Conservation (phyloP, 495 filamentous ascomycete genomes). For the Cairneyella variabilis region DNA sequence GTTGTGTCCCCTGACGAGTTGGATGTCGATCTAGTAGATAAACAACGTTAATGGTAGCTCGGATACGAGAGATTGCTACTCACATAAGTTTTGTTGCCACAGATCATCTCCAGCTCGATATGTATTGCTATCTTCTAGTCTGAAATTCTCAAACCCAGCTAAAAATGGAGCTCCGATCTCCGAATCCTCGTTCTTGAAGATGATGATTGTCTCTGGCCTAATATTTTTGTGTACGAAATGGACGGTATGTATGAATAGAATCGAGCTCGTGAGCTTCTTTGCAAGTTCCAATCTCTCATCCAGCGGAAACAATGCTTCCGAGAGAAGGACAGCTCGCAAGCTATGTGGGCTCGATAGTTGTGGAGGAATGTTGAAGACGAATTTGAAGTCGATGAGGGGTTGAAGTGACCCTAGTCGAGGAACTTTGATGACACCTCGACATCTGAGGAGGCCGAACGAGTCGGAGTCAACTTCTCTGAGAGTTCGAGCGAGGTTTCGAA, state of each 20-base stretch:
- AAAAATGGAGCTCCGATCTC: slow-evolving; percentile 23
- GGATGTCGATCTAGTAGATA: slow-evolving; percentile 25
- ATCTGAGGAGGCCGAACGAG: slow-evolving; percentile 46
- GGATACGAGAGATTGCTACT: background rate
- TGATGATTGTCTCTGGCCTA: slow-evolving; percentile 37
- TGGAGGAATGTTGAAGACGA: slow-evolving; percentile 13
- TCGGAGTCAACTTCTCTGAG: slow-evolving; percentile 34
- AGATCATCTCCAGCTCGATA: background rate
- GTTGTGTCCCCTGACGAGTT: slow-evolving; percentile 14
- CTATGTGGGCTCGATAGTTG: slow-evolving; percentile 1
- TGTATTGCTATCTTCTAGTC: slow-evolving; percentile 19
- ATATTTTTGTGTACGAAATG: slow-evolving; percentile 47
- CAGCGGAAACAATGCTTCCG: background rate
- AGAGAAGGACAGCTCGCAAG: slow-evolving; percentile 3
- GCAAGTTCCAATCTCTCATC: slow-evolving; percentile 30
- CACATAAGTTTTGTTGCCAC: slow-evolving; percentile 14
- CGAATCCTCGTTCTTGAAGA: slow-evolving; percentile 23
- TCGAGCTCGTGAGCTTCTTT: slow-evolving; percentile 31
- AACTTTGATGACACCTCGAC: slow-evolving; percentile 35
- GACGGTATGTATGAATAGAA: slow-evolving; percentile 37
- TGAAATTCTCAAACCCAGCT: slow-evolving; percentile 21
- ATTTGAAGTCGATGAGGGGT: slow-evolving; percentile 13
- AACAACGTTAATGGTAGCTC: background rate
- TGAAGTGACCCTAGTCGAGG: background rate
- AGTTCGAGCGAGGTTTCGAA: slow-evolving; percentile 36